phyloP scores from a whole-genome alignment of 305 asterid genomes.

The Fraxinus velutina region DNA sequence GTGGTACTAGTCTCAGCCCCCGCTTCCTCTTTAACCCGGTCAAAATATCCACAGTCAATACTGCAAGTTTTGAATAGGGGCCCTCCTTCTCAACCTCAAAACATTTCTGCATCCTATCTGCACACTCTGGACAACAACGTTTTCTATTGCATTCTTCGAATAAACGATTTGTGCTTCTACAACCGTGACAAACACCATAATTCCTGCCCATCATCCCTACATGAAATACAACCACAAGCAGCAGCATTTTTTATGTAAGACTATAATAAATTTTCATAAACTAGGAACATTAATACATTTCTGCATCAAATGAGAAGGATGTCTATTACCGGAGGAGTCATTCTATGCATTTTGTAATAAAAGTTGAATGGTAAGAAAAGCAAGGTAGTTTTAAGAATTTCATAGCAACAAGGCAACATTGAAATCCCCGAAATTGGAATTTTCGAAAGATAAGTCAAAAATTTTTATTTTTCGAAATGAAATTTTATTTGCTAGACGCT shows the following conservation, averaged over 20 bases:
- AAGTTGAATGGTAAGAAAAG: background rate
- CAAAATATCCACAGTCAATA: too few species aligned
- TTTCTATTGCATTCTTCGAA: too few species aligned
- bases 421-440: constrained; percentile 14
- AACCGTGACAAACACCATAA: too few species aligned
- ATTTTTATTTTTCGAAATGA: background rate
- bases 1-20: too few species aligned
- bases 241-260: constrained; percentile 14
- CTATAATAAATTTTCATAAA: background rate
- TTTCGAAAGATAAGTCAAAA: background rate
- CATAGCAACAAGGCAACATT: constrained; percentile 19
- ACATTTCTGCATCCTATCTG: too few species aligned
- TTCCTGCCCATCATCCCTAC: too few species aligned
- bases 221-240: background rate
- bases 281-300: background rate
- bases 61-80: too few species aligned
- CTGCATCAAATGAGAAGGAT: background rate
- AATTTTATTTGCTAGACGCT: background rate
- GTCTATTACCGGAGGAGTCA: background rate
- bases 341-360: constrained; percentile 21
- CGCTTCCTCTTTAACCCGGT: too few species aligned
- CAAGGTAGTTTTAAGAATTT: constrained; percentile 10
- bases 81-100: too few species aligned
- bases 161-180: too few species aligned
- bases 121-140: too few species aligned